These are phyloP conservation scores for Fistulifera solaris DNA, from an alignment of 108 stramenopile genomes.

Conservation along the genomic window DNA sequence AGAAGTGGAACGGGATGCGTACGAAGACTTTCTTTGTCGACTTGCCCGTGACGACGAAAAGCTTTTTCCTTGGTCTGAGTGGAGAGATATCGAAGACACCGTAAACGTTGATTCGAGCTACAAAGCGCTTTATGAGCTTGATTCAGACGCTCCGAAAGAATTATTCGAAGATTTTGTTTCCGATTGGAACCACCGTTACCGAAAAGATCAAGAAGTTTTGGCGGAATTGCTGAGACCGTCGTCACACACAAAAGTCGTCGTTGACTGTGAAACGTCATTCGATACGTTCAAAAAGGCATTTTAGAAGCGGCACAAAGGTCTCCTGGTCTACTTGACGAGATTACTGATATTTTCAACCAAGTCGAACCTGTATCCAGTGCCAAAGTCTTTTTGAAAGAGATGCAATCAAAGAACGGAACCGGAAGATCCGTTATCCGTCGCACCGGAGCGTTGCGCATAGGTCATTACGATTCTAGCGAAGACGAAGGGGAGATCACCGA, in stretches of 20 bases:
- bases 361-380: slow-evolving; percentile 62
- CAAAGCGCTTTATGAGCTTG: slow-evolving; percentile 44
- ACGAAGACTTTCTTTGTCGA: slow-evolving; percentile 23
- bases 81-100: slow-evolving; percentile 44
- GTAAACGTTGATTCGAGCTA: slow-evolving; percentile 35
- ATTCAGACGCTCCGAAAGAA: slow-evolving; percentile 52
- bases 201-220: slow-evolving; percentile 44
- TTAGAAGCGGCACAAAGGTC: slow-evolving; percentile 37
- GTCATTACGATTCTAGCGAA: slow-evolving; percentile 63
- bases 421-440: slow-evolving; percentile 3
- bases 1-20: slow-evolving; percentile 72
- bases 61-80: slow-evolving; percentile 46
- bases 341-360: slow-evolving; percentile 37
- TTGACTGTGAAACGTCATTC: slow-evolving; percentile 16
- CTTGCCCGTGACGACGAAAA: slow-evolving; percentile 37
- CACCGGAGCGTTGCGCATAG: slow-evolving; percentile 8
- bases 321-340: slow-evolving; percentile 41
- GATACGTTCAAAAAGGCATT: slow-evolving; percentile 47
- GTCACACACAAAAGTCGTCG: slow-evolving; percentile 19
- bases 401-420: neutral
- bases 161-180: slow-evolving; percentile 73
- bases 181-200: slow-evolving; percentile 61
- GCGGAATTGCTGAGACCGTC: slow-evolving; percentile 24
- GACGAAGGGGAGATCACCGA: slow-evolving; percentile 86
- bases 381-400: slow-evolving; percentile 52